phyloP scores from a whole-genome alignment of 768 basidiomycete genomes.

The Trametes meyenii region DNA sequence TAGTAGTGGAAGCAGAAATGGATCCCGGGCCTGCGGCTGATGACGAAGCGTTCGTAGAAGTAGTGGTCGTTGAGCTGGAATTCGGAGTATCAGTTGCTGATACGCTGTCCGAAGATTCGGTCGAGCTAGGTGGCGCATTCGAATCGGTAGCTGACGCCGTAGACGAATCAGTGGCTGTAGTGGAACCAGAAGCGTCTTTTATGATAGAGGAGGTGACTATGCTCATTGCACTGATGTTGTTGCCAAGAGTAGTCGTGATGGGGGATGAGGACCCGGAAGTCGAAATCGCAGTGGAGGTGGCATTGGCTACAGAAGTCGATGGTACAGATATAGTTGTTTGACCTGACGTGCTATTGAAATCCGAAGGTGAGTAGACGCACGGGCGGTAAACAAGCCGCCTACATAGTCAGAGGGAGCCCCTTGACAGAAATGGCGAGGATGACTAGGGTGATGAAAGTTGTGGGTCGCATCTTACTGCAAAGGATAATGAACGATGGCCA shows the following conservation, averaged over 20 bases:
- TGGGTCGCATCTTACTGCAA: background rate
- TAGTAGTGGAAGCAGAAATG: background rate
- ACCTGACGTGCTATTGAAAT: background rate
- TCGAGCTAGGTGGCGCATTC: background rate
- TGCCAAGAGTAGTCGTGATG: background rate
- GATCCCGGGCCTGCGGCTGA: background rate
- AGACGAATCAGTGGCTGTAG: background rate
- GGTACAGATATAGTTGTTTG: background rate
- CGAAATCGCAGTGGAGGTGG: background rate
- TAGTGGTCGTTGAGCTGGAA: background rate
- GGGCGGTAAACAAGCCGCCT: background rate
- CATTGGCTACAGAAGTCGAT: background rate
- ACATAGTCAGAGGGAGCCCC: background rate
- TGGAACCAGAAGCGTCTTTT: background rate
- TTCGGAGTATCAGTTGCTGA: background rate
- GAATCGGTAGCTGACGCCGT: no score
- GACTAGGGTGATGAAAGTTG: background rate
- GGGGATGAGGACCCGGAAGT: background rate
- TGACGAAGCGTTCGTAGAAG: background rate
- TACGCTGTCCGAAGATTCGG: no score
- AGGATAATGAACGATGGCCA: background rate
- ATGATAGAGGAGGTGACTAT: background rate
- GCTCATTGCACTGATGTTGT: background rate
- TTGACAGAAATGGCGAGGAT: background rate
- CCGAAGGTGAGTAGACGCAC: background rate